Evolutionary conservation across 2,329 filamentous ascomycete genomes (phyloP).

Genomic region (Alternaria triticina): DNA sequence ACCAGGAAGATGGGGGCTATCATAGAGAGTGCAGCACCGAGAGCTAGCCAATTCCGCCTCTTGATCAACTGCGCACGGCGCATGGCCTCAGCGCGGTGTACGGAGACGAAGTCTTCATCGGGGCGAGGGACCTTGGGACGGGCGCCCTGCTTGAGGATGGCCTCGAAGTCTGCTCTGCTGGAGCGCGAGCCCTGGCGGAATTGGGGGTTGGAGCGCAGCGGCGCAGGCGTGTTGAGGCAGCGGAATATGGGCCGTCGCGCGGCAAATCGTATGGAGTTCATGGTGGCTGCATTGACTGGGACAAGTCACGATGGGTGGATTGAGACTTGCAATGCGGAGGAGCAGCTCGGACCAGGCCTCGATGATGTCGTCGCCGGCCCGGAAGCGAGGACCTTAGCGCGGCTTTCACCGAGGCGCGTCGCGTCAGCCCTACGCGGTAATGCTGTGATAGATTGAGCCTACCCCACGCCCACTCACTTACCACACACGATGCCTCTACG

Average conservation of each 20-base stretch:
- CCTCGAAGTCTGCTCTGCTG: conserved; percentile 19
- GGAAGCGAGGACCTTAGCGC: conserved; percentile 3
- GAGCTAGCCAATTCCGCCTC: conserved; percentile 41
- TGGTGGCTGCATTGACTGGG: conserved; percentile 22
- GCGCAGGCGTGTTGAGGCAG: conserved; percentile 29
- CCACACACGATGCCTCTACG: conserved; percentile 14
- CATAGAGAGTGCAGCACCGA: conserved; percentile 47
- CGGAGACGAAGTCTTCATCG: conserved; percentile 39
- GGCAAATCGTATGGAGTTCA: conserved; percentile 40
- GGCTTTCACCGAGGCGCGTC: conserved; percentile 17
- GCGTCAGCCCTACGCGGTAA: conserved; percentile 22
- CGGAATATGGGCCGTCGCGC: conserved; percentile 39
- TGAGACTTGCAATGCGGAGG: conserved; percentile 9
- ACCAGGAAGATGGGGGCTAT: conserved; percentile 46
- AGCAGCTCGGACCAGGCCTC: conserved; percentile 14
- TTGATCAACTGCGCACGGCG: conserved; percentile 35
- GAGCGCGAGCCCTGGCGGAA: conserved; percentile 26
- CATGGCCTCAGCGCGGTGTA: conserved; percentile 43
- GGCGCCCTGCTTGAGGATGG: conserved; percentile 15
- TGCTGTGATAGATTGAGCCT: not conserved
- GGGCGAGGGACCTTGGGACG: conserved; percentile 15
- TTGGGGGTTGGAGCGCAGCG: conserved; percentile 18
- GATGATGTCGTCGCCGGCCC: conserved; percentile 23
- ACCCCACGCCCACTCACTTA: not conserved
- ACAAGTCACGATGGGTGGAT: not conserved